Evolutionary conservation across 768 basidiomycete species (phyloP).

Genomic region (Sporobolomyces phaffii): DNA sequence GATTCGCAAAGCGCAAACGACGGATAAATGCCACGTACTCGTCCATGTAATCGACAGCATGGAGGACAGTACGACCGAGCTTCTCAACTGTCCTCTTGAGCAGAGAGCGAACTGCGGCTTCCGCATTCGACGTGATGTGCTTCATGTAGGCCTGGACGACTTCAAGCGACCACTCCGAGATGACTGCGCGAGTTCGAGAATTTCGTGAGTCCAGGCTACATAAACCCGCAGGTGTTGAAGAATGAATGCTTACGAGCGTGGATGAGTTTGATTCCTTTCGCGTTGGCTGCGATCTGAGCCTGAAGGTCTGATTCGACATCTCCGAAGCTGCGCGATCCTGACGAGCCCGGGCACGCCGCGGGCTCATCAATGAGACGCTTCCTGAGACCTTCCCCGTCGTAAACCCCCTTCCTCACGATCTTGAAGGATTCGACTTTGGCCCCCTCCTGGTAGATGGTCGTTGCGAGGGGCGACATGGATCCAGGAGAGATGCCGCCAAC

Average conservation of each 20-base stretch:
- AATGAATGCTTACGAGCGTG: conserved; percentile 38
- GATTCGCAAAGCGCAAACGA: neutral
- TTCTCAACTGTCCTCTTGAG: conserved; percentile 68
- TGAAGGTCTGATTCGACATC: conserved; percentile 90
- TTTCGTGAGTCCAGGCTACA: too few species aligned
- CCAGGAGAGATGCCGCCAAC: conserved; percentile 80
- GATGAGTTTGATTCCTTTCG: conserved; percentile 56
- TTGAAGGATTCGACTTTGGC: conserved; percentile 88
- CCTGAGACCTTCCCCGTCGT: conserved; percentile 66
- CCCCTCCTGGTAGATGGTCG: conserved; percentile 87
- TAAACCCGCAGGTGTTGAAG: too few species aligned
- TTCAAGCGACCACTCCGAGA: conserved; percentile 74
- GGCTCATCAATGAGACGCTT: conserved; percentile 79
- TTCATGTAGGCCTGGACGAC: conserved; percentile 60
- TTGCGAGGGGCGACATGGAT: conserved; percentile 82
- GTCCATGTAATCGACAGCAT: conserved; percentile 75
- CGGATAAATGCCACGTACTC: conserved; percentile 47
- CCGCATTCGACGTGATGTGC: conserved; percentile 82
- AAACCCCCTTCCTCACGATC: conserved; percentile 74
- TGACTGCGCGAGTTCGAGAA: too few species aligned
- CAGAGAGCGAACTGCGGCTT: conserved; percentile 74
- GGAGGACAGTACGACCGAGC: conserved; percentile 60
- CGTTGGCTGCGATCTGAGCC: conserved; percentile 90
- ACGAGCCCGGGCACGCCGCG: conserved; percentile 64
- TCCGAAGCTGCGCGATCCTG: conserved; percentile 75